phyloP scores from a whole-genome alignment of 2,329 filamentous ascomycete genomes.

The Neophaeococcomyces mojaviensis region DNA sequence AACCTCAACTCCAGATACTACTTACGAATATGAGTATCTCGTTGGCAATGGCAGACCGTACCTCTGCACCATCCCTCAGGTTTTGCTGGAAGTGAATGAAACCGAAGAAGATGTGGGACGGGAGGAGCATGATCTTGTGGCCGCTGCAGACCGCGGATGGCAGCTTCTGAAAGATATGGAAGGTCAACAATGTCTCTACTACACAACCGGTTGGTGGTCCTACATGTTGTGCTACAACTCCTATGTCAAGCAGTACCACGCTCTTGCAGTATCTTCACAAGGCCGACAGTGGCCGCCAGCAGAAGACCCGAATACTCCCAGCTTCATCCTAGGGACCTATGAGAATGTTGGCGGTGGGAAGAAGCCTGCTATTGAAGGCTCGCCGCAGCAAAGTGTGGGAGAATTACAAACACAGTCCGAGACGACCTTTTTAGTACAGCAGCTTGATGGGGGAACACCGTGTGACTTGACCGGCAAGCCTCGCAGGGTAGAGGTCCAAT shows the following conservation, averaged over 20 bases:
- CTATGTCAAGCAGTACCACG: constrained; percentile 85
- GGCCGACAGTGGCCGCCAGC: constrained; percentile 62
- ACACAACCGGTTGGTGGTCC: constrained; percentile 85
- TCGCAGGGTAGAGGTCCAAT: constrained; percentile 73
- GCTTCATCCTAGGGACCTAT: constrained; percentile 68
- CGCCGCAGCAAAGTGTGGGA: constrained; percentile 20
- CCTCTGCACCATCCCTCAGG: constrained; percentile 74
- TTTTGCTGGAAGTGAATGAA: constrained; percentile 55
- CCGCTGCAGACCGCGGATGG: constrained; percentile 70
- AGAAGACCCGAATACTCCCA: constrained; percentile 66
- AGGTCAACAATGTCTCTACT: constrained; percentile 68
- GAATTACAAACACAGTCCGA: constrained; percentile 50
- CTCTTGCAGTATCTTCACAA: constrained; percentile 57
- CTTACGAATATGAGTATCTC: constrained; percentile 66
- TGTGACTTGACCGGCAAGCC: constrained; percentile 80
- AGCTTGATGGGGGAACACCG: constrained; percentile 66
- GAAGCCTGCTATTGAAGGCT: constrained; percentile 25
- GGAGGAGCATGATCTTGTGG: constrained; percentile 70
- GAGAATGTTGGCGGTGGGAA: constrained; percentile 15
- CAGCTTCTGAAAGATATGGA: constrained; percentile 72
- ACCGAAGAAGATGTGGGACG: constrained; percentile 56
- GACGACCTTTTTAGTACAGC: constrained; percentile 78
- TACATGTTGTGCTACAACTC: constrained; percentile 90
- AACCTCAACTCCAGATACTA: constrained; percentile 8
- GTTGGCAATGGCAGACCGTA: constrained; percentile 63